Evolutionary conservation across 257 asterid species (phyloP).

Genomic region (Rubia yunnanensis): DNA sequence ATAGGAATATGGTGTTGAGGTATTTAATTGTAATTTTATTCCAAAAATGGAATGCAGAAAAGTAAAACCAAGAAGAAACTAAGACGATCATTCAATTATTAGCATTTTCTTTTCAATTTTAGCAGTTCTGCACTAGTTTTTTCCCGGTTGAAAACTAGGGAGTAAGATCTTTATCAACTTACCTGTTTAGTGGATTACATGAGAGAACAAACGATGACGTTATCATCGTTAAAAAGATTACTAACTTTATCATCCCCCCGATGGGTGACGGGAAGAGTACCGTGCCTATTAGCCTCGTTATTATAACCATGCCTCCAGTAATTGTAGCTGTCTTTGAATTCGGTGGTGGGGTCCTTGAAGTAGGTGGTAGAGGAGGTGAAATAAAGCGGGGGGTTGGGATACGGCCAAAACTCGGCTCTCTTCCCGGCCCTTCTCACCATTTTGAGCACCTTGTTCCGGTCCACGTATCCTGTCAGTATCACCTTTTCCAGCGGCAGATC

Average conservation of each 20-base stretch:
- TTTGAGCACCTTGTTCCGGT: constrained; percentile 74
- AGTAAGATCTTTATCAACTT: too few relatives aligned
- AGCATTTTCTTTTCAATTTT: too few relatives aligned
- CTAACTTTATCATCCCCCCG: constrained; percentile 94
- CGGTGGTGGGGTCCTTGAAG: constrained; percentile 56
- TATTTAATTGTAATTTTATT: too few relatives aligned
- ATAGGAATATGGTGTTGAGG: too few relatives aligned
- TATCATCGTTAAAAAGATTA: constrained; percentile 83
- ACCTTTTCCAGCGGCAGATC: constrained; percentile 72
- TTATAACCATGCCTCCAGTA: constrained; percentile 93
- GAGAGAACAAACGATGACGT: constrained; percentile 66
- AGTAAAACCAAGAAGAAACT: too few relatives aligned
- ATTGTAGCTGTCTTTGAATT: constrained; percentile 76
- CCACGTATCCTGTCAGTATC: constrained; percentile 62
- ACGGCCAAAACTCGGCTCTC: constrained; percentile 95
- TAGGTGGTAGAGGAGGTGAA: constrained; percentile 58
- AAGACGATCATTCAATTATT: too few relatives aligned
- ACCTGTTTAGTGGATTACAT: constrained; percentile 45
- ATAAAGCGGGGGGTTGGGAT: constrained; percentile 64
- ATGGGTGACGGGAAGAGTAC: constrained; percentile 44
- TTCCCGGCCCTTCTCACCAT: constrained; percentile 83
- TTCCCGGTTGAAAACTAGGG: too few relatives aligned
- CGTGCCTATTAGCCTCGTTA: constrained; percentile 36
- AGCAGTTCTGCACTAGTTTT: too few relatives aligned
- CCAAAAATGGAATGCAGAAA: too few relatives aligned